Conservation (phyloP, 1,284 basidiomycete species). For the Clitocybe nebularis region DNA sequence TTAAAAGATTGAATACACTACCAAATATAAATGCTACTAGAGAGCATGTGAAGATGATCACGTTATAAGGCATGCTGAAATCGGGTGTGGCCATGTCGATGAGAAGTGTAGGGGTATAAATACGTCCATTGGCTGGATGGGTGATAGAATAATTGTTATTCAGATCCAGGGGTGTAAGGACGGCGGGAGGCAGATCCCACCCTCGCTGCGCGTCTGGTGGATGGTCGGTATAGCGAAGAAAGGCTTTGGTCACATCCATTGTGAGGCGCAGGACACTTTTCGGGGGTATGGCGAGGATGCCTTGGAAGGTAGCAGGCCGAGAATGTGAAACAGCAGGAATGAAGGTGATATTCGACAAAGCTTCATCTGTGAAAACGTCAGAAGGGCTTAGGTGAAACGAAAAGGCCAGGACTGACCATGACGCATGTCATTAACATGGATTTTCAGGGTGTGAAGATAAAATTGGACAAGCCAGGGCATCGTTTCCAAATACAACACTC, state of each 20-base stretch:
- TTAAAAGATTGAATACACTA: constrained; percentile 83
- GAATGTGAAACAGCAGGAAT: constrained; percentile 65
- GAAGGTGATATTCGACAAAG: constrained; percentile 63
- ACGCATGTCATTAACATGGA: constrained; percentile 36
- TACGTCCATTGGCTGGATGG: constrained; percentile 28
- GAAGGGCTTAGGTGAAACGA: constrained; percentile 10
- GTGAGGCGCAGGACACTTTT: constrained; percentile 58
- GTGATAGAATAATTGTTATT: constrained; percentile 13
- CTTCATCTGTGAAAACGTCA: constrained; percentile 39
- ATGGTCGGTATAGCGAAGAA: constrained; percentile 93
- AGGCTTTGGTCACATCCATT: constrained; percentile 81
- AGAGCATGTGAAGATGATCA: constrained; percentile 93
- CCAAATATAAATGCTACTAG: constrained; percentile 93
- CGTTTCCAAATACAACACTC: constrained; percentile 81
- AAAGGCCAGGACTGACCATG: constrained; percentile 37
- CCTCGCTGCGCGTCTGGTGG: constrained; percentile 94
- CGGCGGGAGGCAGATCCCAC: constrained; percentile 86
- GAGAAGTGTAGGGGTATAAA: constrained; percentile 81
- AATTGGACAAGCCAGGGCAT: constrained; percentile 93
- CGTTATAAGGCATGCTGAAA: constrained; percentile 99
- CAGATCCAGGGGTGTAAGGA: constrained; percentile 51
- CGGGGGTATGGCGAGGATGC: constrained; percentile 68
- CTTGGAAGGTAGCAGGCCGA: constrained; percentile 74
- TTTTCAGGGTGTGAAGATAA: constrained; percentile 77
- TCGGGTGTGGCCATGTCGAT: constrained; percentile 94